Base-by-base conservation (phyloP, 2,329 filamentous ascomycete genomes). In the Aaosphaeria pasadenensis region DNA sequence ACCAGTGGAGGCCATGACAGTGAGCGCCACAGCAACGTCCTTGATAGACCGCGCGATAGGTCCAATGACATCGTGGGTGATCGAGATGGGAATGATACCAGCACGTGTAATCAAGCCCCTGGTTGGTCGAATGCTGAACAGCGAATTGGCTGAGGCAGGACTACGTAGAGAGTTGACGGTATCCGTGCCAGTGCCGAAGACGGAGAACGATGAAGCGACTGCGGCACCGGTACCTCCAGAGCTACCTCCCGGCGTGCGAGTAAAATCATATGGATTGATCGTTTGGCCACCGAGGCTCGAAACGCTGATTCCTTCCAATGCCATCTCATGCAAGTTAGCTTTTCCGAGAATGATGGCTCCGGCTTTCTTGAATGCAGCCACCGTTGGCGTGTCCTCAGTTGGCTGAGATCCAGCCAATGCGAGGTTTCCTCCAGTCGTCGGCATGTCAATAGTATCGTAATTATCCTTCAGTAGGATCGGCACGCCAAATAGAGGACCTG, bases 401-500 rank as follows among this genome's bases (percentile, higher is more conserved):
- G 76, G 81, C 45, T 63, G 67, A 24, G 76, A 78, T 2, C 70
- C 58, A 31, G 74, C 74, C 6, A 87, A 67, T 4, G 74, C 78
- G 6, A 75, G 56, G 50, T 72, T 78, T 4, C 76, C 80, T 0
- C 78, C 82, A 0, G 82, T 86, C 1, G 83, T 86, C 39, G 76
- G 76, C 65, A 83, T 77, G 17, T 76, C 74, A 0, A 63, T 54
- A 0, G 80, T 80, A 47, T 84, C 77, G 58, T 78, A 84, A 58
- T 85, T 87, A 65, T 87, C 84, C 62, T 87, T 87, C 5, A 86
- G 66, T 4, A 87, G 59, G 9, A 85, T 64, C 0, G 84, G 83
- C 13, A 87, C 72, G 58, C 83, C 84, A 61, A 86, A 82, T 1
- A 87, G 69, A 1, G 74, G 59, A 1, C 75, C 77, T 0, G 75